A percentile compares a stretch with the other conserved stretches of the same genome.
Evolutionary conservation across 2,329 filamentous ascomycete species (phyloP).

Genomic region (Fusarium oligoseptatum): DNA sequence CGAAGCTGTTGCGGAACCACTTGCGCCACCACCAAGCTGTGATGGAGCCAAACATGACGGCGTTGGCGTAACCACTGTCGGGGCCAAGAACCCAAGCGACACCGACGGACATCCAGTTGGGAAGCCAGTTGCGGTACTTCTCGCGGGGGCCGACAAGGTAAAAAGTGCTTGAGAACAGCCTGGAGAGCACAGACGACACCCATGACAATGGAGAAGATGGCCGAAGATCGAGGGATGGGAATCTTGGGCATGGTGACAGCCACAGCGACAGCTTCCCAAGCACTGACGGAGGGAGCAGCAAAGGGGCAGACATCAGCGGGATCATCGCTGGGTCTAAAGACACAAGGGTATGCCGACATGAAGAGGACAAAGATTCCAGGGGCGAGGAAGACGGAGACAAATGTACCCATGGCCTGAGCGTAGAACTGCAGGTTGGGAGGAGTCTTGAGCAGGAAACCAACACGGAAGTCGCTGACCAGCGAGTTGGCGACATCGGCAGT

Average conservation of each 20-base stretch:
- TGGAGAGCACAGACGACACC: constrained; percentile 63
- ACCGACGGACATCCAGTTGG: constrained; percentile 73
- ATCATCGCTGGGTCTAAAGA: constrained; percentile 63
- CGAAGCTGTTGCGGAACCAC: constrained; percentile 63
- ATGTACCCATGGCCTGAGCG: constrained; percentile 72
- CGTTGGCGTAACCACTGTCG: constrained; percentile 66
- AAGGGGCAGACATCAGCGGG: constrained; percentile 64
- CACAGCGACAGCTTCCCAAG: constrained; percentile 75
- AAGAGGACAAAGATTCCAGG: constrained; percentile 78
- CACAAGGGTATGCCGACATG: constrained; percentile 76
- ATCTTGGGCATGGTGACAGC: constrained; percentile 69
- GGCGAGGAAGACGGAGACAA: constrained; percentile 75
- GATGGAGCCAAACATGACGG: constrained; percentile 68
- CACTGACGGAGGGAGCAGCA: constrained; percentile 71
- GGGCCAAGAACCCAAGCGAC: constrained; percentile 71
- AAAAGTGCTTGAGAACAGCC: constrained; percentile 66
- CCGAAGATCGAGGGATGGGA: constrained; percentile 67
- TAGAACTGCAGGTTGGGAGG: constrained; percentile 75
- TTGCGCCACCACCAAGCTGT: constrained; percentile 68
- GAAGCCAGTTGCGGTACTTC: constrained; percentile 69
- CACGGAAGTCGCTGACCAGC: constrained; percentile 74
- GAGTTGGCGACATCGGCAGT: constrained; percentile 67
- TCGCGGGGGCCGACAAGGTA: constrained; percentile 64
- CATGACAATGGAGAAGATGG: constrained; percentile 69
- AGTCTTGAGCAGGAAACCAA: constrained; percentile 75